phyloP scores from a whole-genome alignment of 306 rosid species.

The Spatholobus suberectus region DNA sequence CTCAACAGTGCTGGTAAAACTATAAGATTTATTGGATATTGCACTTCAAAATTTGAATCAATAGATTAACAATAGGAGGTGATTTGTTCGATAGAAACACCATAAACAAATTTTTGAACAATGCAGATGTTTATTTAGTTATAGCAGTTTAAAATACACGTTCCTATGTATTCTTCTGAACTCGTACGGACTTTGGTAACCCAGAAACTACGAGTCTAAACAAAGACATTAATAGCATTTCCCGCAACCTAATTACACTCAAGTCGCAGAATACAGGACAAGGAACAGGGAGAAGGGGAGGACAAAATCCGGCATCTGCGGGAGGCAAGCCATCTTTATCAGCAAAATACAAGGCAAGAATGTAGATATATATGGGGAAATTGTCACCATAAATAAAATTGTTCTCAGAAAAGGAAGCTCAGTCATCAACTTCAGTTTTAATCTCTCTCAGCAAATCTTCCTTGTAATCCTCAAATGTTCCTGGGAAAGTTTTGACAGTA shows the following conservation, averaged over 20 bases:
- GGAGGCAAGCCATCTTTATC: constrained; percentile 13
- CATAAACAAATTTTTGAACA: background rate
- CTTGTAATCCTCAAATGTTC: constrained; percentile 69
- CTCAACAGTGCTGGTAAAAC: background rate
- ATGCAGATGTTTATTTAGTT: constrained; percentile 30
- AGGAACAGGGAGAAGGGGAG: background rate
- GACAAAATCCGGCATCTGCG: constrained; percentile 27
- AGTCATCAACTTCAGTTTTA: constrained; percentile 71
- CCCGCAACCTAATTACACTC: constrained; percentile 41
- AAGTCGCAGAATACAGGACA: background rate
- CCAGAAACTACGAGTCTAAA: background rate
- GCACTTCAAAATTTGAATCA: background rate
- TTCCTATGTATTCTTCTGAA: background rate
- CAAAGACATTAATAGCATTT: background rate
- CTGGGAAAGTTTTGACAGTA: constrained; percentile 47
- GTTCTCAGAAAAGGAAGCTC: constrained; percentile 28
- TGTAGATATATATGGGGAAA: background rate
- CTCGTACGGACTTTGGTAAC: background rate
- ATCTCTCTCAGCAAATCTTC: constrained; percentile 62
- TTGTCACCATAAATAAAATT: background rate
- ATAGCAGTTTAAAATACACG: constrained; percentile 9
- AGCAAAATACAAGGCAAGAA: constrained; percentile 2
- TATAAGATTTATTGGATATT: background rate
- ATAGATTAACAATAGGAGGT: too few relatives aligned
- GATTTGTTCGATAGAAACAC: background rate